A percentile compares a stretch with the other conserved stretches of the same genome.
phyloP scores from a whole-genome alignment of 371 early-diverging fungal genomes.

The Parasitella parasitica region DNA sequence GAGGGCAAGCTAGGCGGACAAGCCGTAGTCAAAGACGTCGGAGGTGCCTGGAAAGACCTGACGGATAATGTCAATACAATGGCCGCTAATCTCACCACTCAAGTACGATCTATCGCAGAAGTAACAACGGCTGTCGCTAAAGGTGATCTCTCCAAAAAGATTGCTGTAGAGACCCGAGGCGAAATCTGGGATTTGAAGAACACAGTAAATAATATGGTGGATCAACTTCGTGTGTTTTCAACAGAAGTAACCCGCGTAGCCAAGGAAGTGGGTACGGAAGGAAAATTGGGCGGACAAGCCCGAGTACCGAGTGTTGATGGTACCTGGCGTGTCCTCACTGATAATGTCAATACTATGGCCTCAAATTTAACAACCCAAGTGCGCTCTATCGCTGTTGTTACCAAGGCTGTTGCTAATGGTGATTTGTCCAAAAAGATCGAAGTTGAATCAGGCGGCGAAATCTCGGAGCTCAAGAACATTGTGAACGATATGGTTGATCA shows the following conservation, averaged over 20 bases:
- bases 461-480: conserved; percentile 29
- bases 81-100: conserved; percentile 59
- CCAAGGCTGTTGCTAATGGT: conserved; percentile 53
- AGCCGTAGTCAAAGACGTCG: conserved; percentile 46
- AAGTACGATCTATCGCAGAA: conserved; percentile 57
- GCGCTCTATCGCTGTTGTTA: conserved; percentile 54
- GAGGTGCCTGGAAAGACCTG: conserved; percentile 56
- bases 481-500: conserved; percentile 43
- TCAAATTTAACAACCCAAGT: conserved; percentile 59
- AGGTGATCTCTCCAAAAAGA: conserved; percentile 62
- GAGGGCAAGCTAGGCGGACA: conserved; percentile 51
- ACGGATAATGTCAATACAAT: conserved; percentile 62
- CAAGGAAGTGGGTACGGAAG: conserved; percentile 51
- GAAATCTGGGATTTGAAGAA: conserved; percentile 53
- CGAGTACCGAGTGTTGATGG: conserved; percentile 50
- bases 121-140: conserved; percentile 61
- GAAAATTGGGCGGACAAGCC: conserved; percentile 52
- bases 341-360: conserved; percentile 61
- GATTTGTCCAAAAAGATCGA: conserved; percentile 37
- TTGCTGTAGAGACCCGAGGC: conserved; percentile 52
- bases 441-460: conserved; percentile 29
- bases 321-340: conserved; percentile 53
- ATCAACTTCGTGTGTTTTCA: conserved; percentile 51
- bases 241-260: conserved; percentile 50
- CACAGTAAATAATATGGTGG: conserved; percentile 63